Base-by-base conservation (phyloP, 495 filamentous ascomycete genomes). In the Trichoderma reesei region DNA sequence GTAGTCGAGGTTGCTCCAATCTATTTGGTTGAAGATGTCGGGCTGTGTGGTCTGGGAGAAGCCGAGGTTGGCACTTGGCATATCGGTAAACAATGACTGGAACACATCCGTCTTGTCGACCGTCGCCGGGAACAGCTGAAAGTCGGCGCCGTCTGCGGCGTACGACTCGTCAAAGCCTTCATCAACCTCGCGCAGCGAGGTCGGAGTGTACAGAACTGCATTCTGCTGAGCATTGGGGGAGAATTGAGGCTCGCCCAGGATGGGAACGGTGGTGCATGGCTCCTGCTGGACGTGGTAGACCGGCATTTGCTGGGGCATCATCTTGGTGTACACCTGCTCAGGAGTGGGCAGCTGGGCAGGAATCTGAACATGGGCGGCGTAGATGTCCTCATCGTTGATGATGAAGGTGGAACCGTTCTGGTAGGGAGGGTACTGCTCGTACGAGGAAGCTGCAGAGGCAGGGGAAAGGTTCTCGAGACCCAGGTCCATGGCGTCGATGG, bases 201-300 rank as follows among this genome's bases (percentile, higher is more conserved):
- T 77, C 3, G 86, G 86, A 0, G 86, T 86, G 71, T 80, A 87
- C 54, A 90, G 79, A 79, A 87, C 84, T 11, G 82, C 69, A 60
- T 86, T 84, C 20, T 80, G 84, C 67, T 88, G 86, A 1, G 82
- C 86, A 54, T 78, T 74, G 41, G 85, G 83, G 13, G 86, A 88
- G 63, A 90, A 79, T 66, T 75, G 59, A 72, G 65, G 61, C 48
- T 77, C 73, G 61, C 73, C 72, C 64, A 76, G 67, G 64, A 72
- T 59, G n/a, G 72, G 66, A 2, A 70, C 69, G 63, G 74, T 62
- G 60, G 72, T 68, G 65, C 73, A 67, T 66, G 63, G 54, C 63
- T 72, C 60, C 37, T 63, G 65, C 54, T 71, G 64, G 65, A 71
- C 14, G 69, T 73, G 69, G 78, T 68, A 69, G 68, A 75, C 72